Conservation (phyloP, 768 basidiomycete species). For the Baorangia bicolor region DNA sequence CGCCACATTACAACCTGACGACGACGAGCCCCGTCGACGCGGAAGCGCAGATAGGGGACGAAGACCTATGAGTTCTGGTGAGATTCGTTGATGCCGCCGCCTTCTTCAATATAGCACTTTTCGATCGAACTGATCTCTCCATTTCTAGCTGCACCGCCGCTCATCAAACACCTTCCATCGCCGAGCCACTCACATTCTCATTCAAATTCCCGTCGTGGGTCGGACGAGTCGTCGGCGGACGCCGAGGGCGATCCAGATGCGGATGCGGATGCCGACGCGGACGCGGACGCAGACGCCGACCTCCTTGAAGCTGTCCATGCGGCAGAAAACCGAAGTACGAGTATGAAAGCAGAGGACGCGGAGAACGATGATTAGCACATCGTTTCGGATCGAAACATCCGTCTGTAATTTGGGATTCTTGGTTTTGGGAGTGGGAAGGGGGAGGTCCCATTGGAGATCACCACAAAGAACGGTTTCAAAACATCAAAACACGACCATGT, state of each 20-base stretch:
- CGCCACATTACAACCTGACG: slow-evolving; percentile 30
- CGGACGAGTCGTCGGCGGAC: slow-evolving; percentile 29
- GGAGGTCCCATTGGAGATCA: not conserved
- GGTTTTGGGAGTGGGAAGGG: slow-evolving; percentile 19
- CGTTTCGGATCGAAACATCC: not conserved
- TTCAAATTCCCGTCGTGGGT: slow-evolving; percentile 25
- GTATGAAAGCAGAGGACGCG: slow-evolving; percentile 29
- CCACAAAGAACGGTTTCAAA: slow-evolving; percentile 6
- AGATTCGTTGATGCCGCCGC: slow-evolving; percentile 2
- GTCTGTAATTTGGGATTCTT: not conserved
- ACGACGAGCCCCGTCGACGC: slow-evolving; percentile 25
- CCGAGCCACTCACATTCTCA: slow-evolving; percentile 26
- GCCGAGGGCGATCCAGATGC: slow-evolving; percentile 36
- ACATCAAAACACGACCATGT: not conserved
- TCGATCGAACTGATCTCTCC: slow-evolving; percentile 6
- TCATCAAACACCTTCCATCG: slow-evolving; percentile 25
- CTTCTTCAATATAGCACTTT: not conserved
- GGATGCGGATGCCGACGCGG: slow-evolving; percentile 38
- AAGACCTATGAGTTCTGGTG: slow-evolving; percentile 30
- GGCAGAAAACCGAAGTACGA: slow-evolving; percentile 43
- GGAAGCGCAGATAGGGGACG: slow-evolving; percentile 25
- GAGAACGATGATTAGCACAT: slow-evolving; percentile 21
- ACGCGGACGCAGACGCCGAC: slow-evolving; percentile 42
- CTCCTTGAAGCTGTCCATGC: slow-evolving; percentile 53
- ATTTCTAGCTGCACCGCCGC: slow-evolving; percentile 17